These are phyloP conservation scores for Arabidopsis suecica DNA, from an alignment of 345 rosid genomes.

Conservation along the genomic window DNA sequence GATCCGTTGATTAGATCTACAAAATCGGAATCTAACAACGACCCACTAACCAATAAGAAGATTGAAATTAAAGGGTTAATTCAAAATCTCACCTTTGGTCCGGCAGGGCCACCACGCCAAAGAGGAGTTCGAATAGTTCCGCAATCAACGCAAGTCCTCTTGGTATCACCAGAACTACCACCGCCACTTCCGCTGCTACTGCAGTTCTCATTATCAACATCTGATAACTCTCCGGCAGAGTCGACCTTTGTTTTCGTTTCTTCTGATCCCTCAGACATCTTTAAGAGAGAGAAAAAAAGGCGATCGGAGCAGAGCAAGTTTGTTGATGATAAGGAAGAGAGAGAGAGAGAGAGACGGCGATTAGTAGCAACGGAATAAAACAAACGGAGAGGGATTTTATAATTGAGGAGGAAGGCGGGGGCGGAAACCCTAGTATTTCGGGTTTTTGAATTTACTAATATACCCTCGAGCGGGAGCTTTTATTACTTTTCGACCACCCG, in stretches of 20 bases:
- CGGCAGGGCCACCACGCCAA: conserved; percentile 99
- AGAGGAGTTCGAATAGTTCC: conserved; percentile 92
- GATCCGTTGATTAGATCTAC: conserved; percentile 6
- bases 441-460: conserved; percentile 1
- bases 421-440: conserved; percentile 55
- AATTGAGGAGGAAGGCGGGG: conserved; percentile 40
- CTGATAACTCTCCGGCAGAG: conserved; percentile 42
- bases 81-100: conserved; percentile 63
- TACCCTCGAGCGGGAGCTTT: conserved; percentile 35
- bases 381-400: conserved; percentile 42
- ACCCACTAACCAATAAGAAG: background rate
- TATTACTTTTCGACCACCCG: conserved; percentile 45
- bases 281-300: background rate
- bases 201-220: conserved; percentile 50
- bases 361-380: conserved; percentile 27
- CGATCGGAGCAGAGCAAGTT: background rate
- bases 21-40: background rate
- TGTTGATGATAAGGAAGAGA: conserved; percentile 21
- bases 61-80: background rate
- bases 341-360: conserved; percentile 29
- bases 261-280: conserved; percentile 53
- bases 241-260: conserved; percentile 41
- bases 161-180: conserved; percentile 44
- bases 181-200: conserved; percentile 44
- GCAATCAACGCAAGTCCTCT: conserved; percentile 87